Evolutionary conservation across 257 asterid genomes (phyloP).

Genomic region (Ehretia macrophylla): DNA sequence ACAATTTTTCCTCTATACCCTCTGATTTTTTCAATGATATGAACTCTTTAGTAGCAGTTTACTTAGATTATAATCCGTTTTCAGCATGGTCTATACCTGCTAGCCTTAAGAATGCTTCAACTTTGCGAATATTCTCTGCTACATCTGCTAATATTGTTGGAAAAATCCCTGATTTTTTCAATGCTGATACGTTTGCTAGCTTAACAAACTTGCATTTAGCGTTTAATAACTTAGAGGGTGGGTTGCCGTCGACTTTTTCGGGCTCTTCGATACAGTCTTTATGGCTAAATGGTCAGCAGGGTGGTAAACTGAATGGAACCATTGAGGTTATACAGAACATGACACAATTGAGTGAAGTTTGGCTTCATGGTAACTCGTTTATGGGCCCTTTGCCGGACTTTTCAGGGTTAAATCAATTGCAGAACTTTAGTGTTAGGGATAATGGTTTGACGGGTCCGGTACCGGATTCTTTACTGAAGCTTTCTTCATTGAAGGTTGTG

Average conservation of each 20-base stretch:
- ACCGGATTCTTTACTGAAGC: slow-evolving; percentile 45
- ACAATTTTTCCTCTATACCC: slow-evolving; percentile 59
- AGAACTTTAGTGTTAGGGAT: slow-evolving; percentile 52
- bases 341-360: slow-evolving; percentile 43
- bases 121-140: slow-evolving; percentile 55
- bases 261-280: slow-evolving; percentile 44
- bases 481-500: slow-evolving; percentile 40
- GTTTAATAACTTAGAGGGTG: slow-evolving; percentile 56
- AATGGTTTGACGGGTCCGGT: slow-evolving; percentile 65
- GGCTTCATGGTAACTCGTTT: slow-evolving; percentile 61
- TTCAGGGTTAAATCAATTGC: slow-evolving; percentile 31
- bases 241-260: slow-evolving; percentile 49
- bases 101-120: slow-evolving; percentile 35
- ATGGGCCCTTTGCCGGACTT: slow-evolving; percentile 69
- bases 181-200: slow-evolving; percentile 36
- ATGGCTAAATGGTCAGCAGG: slow-evolving; percentile 62
- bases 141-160: slow-evolving; percentile 46
- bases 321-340: slow-evolving; percentile 49
- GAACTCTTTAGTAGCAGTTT: slow-evolving; percentile 44
- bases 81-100: slow-evolving; percentile 55
- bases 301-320: slow-evolving; percentile 47
- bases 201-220: slow-evolving; percentile 39
- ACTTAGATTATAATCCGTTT: slow-evolving; percentile 57
- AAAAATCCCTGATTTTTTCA: slow-evolving; percentile 52
- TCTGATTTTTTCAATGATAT: slow-evolving; percentile 74